Evolutionary conservation across 768 basidiomycete species (phyloP), one percentile per base, ranked within the genome.

Genomic region (Phylloporus rhodoxanthus): DNA sequence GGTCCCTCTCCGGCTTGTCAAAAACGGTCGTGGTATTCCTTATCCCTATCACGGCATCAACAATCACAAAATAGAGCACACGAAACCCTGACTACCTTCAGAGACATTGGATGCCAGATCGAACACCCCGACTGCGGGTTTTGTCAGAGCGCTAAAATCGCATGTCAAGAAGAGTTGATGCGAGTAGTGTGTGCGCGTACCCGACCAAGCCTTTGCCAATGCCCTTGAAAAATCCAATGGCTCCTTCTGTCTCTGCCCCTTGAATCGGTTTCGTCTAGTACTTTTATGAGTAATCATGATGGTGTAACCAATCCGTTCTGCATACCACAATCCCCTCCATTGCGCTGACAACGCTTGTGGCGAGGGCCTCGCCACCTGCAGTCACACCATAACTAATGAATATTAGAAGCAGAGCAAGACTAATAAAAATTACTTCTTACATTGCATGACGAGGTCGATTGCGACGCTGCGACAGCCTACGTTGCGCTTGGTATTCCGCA

Each of bases 1-100:
- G 84, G 60, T 97, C 95, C 48, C 93, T 77, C 29, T 86, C 86
- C 11, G 87, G 86, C 53, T 82, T 88, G 65, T 98, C 96, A 54
- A 98, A 99, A 2, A 98, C 95, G 2, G 93, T 98, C 0, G 96
- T 98, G 1, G 96, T 99, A 61, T 99, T 99, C 39, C 96, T 84
- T 55, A 99, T 95, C 23, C 95, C 91, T 92, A 29, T 29, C 38
- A 8, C n/a, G 42, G 20, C 2, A 39, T 65, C 44, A 55, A 26
- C 52, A 30, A 44, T 26, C 44, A 45, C 13, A n/a, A 19, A 20
- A 8, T 17, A 40, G 8, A n/a, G n/a, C 37, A 17, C 23, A 29
- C 28, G 28, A 1, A 13, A 14, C 29, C 39, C 57, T 38, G 11
- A 0, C 5, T 53, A 87, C 88, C 95, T 77, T 96, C 95, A 21